A percentile compares a stretch with the other conserved stretches of the same genome.
Evolutionary conservation across 768 basidiomycete species (phyloP).

Genomic region (Amanita brunnescens): DNA sequence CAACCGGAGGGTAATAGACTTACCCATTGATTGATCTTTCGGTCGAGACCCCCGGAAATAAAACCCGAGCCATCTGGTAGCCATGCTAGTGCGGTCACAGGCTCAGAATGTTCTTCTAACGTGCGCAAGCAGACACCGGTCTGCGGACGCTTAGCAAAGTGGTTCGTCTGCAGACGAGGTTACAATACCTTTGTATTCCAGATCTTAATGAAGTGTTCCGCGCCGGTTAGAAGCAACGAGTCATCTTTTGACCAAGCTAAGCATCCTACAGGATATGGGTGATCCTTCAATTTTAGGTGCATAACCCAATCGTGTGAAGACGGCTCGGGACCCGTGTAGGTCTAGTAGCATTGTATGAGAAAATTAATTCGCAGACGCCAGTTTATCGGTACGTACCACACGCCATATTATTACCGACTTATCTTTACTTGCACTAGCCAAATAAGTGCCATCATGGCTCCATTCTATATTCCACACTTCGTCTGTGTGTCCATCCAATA

Average conservation of each 20-base stretch:
- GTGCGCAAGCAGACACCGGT: constrained; percentile 64
- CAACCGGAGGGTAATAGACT: constrained; percentile 15
- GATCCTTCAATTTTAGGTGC: constrained; percentile 60
- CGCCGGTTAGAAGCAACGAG: constrained; percentile 68
- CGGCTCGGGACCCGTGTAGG: constrained; percentile 37
- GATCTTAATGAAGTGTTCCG: constrained; percentile 75
- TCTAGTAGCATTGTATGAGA: constrained; percentile 9
- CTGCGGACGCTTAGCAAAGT: constrained; percentile 29
- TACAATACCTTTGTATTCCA: constrained; percentile 81
- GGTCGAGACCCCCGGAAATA: constrained; percentile 82
- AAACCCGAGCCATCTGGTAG: constrained; percentile 85
- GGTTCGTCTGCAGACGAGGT: constrained; percentile 3
- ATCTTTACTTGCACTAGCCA: constrained; percentile 88
- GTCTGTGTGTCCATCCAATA: constrained; percentile 79
- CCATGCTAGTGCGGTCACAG: constrained; percentile 83
- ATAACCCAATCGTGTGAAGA: constrained; percentile 51
- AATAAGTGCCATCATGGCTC: constrained; percentile 79
- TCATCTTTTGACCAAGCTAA: constrained; percentile 94
- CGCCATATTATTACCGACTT: constrained; percentile 85
- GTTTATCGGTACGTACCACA: constrained; percentile 45
- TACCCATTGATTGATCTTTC: constrained; percentile 80
- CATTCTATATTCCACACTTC: constrained; percentile 96
- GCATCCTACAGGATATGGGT: constrained; percentile 68
- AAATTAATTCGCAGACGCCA: constrained; percentile 9
- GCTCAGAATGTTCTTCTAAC: constrained; percentile 67